A percentile compares a stretch with the other conserved stretches of the same genome.
These are phyloP conservation scores for Solanum pimpinellifolium DNA, from an alignment of 257 asterid species.

Conservation along the genomic window DNA sequence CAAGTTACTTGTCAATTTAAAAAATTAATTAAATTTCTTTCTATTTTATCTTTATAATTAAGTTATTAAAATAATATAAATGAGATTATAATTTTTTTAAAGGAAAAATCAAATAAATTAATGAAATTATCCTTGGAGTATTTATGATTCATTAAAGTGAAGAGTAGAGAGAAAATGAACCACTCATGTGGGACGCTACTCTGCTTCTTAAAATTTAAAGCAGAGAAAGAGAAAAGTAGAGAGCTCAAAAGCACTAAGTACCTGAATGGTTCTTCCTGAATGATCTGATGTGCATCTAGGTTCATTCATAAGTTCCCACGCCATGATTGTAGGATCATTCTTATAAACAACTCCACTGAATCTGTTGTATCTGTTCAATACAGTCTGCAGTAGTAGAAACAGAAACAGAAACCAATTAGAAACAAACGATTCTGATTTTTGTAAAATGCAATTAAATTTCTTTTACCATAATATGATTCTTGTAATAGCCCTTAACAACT, in stretches of 20 bases:
- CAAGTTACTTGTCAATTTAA: too few relatives aligned
- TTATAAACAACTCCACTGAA: conserved; percentile 49
- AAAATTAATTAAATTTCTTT: too few relatives aligned
- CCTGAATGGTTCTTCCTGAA: conserved; percentile 83
- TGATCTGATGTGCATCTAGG: conserved; percentile 89
- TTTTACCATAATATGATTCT: conserved; percentile 62
- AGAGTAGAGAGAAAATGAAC: not conserved
- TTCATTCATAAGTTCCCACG: conserved; percentile 98
- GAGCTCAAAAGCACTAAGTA: not conserved
- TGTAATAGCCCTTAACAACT: conserved; percentile 53
- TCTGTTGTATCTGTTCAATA: conserved; percentile 59
- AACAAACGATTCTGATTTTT: not conserved
- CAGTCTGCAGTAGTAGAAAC: conserved; percentile 30
- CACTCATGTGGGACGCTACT: not conserved
- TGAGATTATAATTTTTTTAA: too few relatives aligned
- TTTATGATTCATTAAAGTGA: not conserved
- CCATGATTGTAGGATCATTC: conserved; percentile 96
- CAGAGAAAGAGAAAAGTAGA: not conserved
- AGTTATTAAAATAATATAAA: too few relatives aligned
- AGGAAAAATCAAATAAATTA: too few relatives aligned
- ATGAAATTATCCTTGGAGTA: too few relatives aligned
- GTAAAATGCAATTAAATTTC: not conserved
- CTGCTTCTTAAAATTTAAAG: not conserved
- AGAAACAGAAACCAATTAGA: not conserved
- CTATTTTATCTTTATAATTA: too few relatives aligned